Evolutionary conservation across 2,329 filamentous ascomycete species (phyloP), one percentile per base, ranked within the genome.

Genomic region (Aspergillus quadricinctus): DNA sequence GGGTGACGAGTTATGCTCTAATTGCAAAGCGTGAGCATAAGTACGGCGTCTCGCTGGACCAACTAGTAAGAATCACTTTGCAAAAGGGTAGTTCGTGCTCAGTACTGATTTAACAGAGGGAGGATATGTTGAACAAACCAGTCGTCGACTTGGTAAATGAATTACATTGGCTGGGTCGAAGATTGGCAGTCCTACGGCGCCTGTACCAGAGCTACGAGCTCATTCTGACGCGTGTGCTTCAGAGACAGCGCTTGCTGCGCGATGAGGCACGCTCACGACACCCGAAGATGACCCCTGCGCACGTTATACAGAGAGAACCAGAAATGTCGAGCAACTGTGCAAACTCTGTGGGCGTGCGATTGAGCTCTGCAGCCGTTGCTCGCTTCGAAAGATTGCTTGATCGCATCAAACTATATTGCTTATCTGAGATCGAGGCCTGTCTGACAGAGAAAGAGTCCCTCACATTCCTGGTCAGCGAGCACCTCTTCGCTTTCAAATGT

Each of bases 381-480:
- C 77, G 84, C 1, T 87, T 88, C 59, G 81, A 84, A 64, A 72
- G 85, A 23, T 72, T 88, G 27, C 78, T 81, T 49, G 83, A 87
- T 63, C 77, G 84, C 3, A 86, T 87, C 56, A 78, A 80, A 45
- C 70, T 87, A 40, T 87, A 87, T 59, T 85, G 84, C 10, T 69
- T 87, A 57, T 82, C 79, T 54, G 85, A 88, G 66, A 84, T 87
- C 46, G 81, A 86, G 52, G 81, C 84, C 59, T 87, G 84, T 61
- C 71, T 86, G 23, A 83, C 83, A 28, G 88, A 90, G 70, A 90
- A 90, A 67, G 85, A 87, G 27, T 84, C 84, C 0, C 75, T 92
- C 27, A 86, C 88, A 3, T 82, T 83, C 60, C 84, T 90, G 68
- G 87, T 88, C 71, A 67, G 79, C 65, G 53, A 17, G 11, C 14